Base-by-base conservation (phyloP, 192 early-diverging fungal species). In the Entomortierella lignicola region DNA sequence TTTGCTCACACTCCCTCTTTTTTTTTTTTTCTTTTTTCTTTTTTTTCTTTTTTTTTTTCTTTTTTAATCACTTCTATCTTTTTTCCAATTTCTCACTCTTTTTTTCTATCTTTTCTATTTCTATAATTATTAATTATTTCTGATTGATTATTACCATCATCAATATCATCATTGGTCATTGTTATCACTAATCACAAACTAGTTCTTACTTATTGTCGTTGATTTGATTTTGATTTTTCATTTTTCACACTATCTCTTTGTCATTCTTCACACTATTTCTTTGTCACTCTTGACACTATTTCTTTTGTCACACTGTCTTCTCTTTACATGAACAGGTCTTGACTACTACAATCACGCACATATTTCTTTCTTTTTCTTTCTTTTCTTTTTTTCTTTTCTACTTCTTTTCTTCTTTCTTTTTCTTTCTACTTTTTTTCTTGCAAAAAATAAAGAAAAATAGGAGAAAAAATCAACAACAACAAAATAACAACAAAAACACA, bases 11-110 rank as follows among this genome's bases (percentile, higher is more conserved):
- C 44, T 47, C 20, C 41, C 23, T 50, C 54, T 39, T 2, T 53
- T 42, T 27, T 39, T 44, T 37, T 34, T 30, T 32, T 56, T 44
- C 25, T 55, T 66, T n/a, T 55, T 27, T 57, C 37, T 39, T 13
- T 47, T 44, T 30, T 29, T 57, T 18, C 42, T 43, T 12, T 37
- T 27, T 39, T n/a, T 55, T 34, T 54, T 31, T n/a, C 43, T 34
- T 39, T 15, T 61, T 17, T 51, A 29, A 29, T 31, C 26, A 4
- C 21, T 29, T 18, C 26, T 29, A 27, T 11, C 44, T 41, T 47
- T 26, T 44, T 29, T 1, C n/a, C 44, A 15, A 47, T 15, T 47
- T 15, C 2, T 47, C 15, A 11, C 44, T 12, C 44, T 47, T 47
- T 4, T 12, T 4, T 47, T 47, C 2, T 11, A 20, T 11, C 2